Evolutionary conservation across 2,329 filamentous ascomycete genomes (phyloP), one percentile per base, ranked within the genome.

Genomic region (Talaromyces amestolkiae): DNA sequence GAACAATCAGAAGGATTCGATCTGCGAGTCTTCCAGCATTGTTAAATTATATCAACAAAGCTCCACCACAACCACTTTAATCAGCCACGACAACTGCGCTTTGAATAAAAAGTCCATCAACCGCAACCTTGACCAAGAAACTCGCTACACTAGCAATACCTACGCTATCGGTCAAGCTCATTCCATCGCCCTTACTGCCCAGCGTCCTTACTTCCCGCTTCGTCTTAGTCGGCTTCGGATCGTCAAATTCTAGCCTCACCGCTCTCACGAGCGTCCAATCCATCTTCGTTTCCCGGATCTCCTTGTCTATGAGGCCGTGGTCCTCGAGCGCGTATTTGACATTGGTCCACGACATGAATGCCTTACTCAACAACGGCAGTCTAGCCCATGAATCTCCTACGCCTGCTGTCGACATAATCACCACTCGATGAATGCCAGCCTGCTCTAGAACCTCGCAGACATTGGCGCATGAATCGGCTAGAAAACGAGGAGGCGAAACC

Each of bases 391-490:
- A 79, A 62, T 79, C 75, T 5, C 77, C 79, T 19, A 73, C 78
- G 33, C 78, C 79, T 2, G 74, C 75, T 3, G 78, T 80, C 3
- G 78, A 80, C 76, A 80, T 77, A 13, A 80, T 69, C 1, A 79
- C 74, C 8, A 80, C 67, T 56, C 76, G 76, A 66, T 58, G 59
- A 66, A 76, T 69, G 53, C 74, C 74, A 19, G 71, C 72, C 2
- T 78, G 45, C 45, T 71, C 63, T 27, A 80, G 65, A 33, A 76
- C 75, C 37, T 74, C 72, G 61, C 76, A 78, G 4, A 66, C 61
- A 61, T 75, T 78, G 68, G 74, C 74, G 61, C 73, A 76, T 0
- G 77, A 79, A 70, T 80, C 77, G 62, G 62, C 62, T 27, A 64
- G 51, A 22, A 64, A 64, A 1, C 62, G 72, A 65, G 77, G 74